Conservation (phyloP, 2,329 filamentous ascomycete genomes). For the Cladophialophora immunda region DNA sequence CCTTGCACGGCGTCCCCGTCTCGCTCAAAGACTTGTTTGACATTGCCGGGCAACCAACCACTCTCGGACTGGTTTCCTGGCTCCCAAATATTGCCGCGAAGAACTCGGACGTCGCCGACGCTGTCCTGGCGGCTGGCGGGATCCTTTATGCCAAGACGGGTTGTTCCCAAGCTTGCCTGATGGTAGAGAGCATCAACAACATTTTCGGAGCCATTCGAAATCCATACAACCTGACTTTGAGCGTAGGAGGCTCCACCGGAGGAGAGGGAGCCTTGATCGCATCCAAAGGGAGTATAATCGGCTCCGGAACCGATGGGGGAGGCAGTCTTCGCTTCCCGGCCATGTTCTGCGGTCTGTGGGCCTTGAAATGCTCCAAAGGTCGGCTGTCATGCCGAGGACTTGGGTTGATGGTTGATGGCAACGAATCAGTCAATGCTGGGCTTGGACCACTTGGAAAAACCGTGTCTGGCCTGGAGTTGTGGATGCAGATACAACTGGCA, state of each 20-base stretch:
- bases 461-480: conserved; percentile 56
- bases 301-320: conserved; percentile 63
- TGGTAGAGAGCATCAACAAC: conserved; percentile 61
- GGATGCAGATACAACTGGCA: conserved; percentile 50
- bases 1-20: conserved; percentile 69
- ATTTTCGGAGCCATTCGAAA: conserved; percentile 59
- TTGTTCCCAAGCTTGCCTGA: conserved; percentile 58
- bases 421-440: conserved; percentile 53
- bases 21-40: conserved; percentile 60
- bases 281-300: conserved; percentile 57
- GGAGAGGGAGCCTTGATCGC: conserved; percentile 62
- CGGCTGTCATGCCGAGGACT: conserved; percentile 38
- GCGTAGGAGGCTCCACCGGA: conserved; percentile 61
- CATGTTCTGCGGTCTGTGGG: conserved; percentile 59
- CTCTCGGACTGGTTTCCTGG: conserved; percentile 47
- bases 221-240: conserved; percentile 57
- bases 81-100: conserved; percentile 40
- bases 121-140: conserved; percentile 50
- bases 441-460: conserved; percentile 64
- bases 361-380: conserved; percentile 45
- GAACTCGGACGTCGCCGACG: conserved; percentile 39
- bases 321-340: conserved; percentile 61
- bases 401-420: conserved; percentile 21
- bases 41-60: conserved; percentile 47
- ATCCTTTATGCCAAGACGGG: conserved; percentile 63